These are phyloP conservation scores for Pestalotiopsis sp. DNA, from an alignment of 2,329 filamentous ascomycete species.

Conservation along the genomic window DNA sequence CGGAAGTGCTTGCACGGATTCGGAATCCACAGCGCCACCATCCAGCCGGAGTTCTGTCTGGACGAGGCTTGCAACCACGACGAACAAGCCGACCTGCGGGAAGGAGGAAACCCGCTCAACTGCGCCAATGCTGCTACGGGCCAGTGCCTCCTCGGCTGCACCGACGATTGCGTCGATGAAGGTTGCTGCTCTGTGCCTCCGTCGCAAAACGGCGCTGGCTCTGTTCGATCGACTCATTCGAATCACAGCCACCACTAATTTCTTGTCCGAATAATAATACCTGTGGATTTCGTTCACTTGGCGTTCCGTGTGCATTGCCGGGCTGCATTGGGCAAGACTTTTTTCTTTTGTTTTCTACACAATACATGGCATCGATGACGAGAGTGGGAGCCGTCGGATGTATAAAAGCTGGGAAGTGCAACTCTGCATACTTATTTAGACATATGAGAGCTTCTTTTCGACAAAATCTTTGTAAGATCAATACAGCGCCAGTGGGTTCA, in stretches of 20 bases:
- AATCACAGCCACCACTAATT: conserved; percentile 11
- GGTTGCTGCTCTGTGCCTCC: conserved; percentile 43
- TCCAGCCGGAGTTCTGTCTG: conserved; percentile 86
- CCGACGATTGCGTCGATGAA: conserved; percentile 48
- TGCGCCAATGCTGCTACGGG: conserved; percentile 16
- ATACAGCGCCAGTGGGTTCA: neutral
- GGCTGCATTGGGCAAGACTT: neutral
- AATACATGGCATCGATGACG: neutral
- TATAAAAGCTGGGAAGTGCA: neutral
- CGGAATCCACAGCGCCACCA: conserved; percentile 95
- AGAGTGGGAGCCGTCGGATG: neutral
- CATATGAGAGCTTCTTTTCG: neutral
- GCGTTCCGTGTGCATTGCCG: neutral
- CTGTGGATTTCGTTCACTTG: neutral
- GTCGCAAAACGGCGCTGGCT: conserved; percentile 10
- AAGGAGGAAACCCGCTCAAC: conserved; percentile 19
- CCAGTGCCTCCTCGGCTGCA: conserved; percentile 54
- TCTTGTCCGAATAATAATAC: neutral
- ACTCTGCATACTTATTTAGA: neutral
- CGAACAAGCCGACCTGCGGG: conserved; percentile 25
- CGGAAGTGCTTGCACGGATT: conserved; percentile 90
- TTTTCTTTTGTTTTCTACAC: neutral
- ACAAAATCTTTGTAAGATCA: neutral
- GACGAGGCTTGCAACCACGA: conserved; percentile 47
- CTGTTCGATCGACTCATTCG: conserved; percentile 11